Base-by-base conservation (phyloP, 257 asterid species). In the Rehmannia glutinosa region DNA sequence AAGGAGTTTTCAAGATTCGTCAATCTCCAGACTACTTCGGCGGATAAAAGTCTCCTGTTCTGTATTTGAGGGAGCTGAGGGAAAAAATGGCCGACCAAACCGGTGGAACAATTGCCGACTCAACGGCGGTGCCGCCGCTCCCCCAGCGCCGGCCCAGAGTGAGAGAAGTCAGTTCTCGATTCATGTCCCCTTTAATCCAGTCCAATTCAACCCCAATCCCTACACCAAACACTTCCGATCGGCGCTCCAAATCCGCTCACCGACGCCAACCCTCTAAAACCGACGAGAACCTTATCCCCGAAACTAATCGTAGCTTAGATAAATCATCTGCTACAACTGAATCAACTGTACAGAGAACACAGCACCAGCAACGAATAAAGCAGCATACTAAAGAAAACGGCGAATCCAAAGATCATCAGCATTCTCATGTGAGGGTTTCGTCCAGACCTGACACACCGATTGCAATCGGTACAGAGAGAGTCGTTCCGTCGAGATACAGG, bases 381-480 rank as follows among this genome's bases (percentile, higher is more conserved):
- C 69, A 57, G 39, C 69, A 69, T 2, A 20, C 20, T 1, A 71
- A 69, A 73, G 82, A 82, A 61, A 80, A 68, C 67, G 71, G 71
- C 42, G 76, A 81, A 25, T 19, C 60, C 41, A 52, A 74, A 59
- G 75, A 78, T 41, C 71, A 59, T 4, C 83, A 72, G 32, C 81
- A 53, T 43, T 24, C 72, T 2, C 76, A 67, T 43, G 66, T 46
- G 5, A 78, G 78, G 71, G 71, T 77, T 58, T 69, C 64, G 32
- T 74, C 84, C 51, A 80, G 95, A 56, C 84, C 82, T 0, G 91
- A 90, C 65, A 85, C 97, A 6, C 93, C 97, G 13, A 65, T 64
- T 19, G 64, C 74, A 19, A 42, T 33, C 8, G 82, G 78, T 46
- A 73, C 77, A 1, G 89, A 87, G 38, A 76, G 93, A 53, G 45